These are phyloP conservation scores for Solanum infundibuliforme DNA, from an alignment of 257 asterid species.

Conservation along the genomic window DNA sequence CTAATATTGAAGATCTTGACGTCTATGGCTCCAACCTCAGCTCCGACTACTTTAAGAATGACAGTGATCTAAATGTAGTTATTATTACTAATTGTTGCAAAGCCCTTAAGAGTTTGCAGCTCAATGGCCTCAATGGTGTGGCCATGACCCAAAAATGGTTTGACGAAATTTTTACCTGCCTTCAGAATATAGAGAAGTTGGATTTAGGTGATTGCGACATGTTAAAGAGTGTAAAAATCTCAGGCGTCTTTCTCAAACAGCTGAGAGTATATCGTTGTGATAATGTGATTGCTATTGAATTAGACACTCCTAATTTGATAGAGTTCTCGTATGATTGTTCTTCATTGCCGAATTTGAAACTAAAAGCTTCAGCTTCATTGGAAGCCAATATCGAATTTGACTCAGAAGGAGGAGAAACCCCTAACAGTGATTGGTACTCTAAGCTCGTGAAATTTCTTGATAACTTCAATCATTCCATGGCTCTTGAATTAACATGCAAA, in stretches of 20 bases:
- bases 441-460: not conserved
- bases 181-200: not conserved
- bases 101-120: not conserved
- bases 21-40: not conserved
- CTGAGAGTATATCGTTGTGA: not conserved
- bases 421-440: not conserved
- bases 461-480: not conserved
- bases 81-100: not conserved
- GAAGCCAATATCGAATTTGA: not conserved
- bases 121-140: not conserved
- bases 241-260: not conserved
- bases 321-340: not conserved
- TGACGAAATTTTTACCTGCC: not conserved
- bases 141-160: not conserved
- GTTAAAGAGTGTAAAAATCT: not conserved
- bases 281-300: not conserved
- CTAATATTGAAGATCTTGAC: not conserved
- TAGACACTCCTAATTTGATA: not conserved
- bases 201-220: not conserved
- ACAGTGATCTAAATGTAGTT: not conserved
- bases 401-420: not conserved
- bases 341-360: not conserved
- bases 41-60: no score
- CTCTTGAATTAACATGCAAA: not conserved
- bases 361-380: not conserved